Evolutionary conservation across 169 alveolate species (phyloP).

Genomic region (Miamiensis avidus): DNA sequence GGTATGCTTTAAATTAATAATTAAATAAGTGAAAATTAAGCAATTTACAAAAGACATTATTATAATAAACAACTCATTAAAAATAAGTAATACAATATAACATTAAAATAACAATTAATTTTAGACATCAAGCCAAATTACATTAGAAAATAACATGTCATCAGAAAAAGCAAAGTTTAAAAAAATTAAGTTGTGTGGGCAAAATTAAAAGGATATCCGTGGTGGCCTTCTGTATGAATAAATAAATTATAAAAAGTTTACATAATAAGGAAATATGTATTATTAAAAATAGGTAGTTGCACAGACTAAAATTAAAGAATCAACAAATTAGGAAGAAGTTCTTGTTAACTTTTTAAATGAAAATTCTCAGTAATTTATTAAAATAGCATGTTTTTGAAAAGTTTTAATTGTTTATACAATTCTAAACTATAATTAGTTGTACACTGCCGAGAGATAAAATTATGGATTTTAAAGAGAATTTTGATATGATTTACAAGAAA

Average conservation of each 20-base stretch:
- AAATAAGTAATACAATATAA: too few species aligned
- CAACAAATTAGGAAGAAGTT: neutral
- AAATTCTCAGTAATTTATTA: constrained; percentile 6
- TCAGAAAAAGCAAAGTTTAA: neutral
- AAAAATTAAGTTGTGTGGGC: constrained; percentile 35
- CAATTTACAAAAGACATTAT: too few species aligned
- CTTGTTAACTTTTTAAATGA: constrained; percentile 2
- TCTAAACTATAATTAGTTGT: neutral
- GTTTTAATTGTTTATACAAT: neutral
- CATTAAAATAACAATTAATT: too few species aligned
- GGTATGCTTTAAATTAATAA: too few species aligned
- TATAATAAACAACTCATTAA: too few species aligned
- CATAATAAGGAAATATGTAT: neutral
- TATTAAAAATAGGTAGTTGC: neutral
- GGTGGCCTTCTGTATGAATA: constrained; percentile 23
- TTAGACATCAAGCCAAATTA: too few species aligned
- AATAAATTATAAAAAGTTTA: too few species aligned
- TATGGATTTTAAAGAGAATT: neutral
- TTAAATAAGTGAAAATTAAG: too few species aligned
- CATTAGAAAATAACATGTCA: too few species aligned
- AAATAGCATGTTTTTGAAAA: neutral
- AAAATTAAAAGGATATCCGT: constrained; percentile 33
- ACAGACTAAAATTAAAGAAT: neutral
- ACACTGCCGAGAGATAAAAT: neutral
- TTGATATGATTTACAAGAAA: neutral